Evolutionary conservation across 441 rosid genomes (phyloP), one percentile per base, ranked within the genome.

Genomic region (Populus tomentosa): DNA sequence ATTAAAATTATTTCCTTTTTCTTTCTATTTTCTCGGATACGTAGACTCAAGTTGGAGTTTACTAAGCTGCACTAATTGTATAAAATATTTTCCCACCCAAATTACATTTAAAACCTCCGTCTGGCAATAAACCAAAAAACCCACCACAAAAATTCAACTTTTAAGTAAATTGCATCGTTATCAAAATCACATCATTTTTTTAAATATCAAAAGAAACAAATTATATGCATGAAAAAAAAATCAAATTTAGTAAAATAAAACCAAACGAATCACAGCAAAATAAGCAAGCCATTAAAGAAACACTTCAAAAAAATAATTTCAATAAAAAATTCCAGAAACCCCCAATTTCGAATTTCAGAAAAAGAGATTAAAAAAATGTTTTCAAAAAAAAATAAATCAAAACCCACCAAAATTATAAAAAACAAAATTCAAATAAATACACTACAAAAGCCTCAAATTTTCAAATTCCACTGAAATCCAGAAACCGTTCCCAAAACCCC

Each of bases 401-500:
- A 73, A 9, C 62, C 9, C 24, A 68, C 50, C 33, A 72, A 35
- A 63, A 42, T 20, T 32, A n/a, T 66, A 65, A 32, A 16, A 33
- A 20, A 61, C 5, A 64, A 23, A 75, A 69, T 1, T 42, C 50
- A 66, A 53, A 38, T 18, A 56, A 61, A 35, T 3, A 70, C 63
- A 67, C n/a, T 3, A 64, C 7, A 50, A 30, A 80, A 74, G 3
- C 56, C 46, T 40, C 38, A 74, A 72, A 76, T 61, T 33, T 20
- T 21, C 72, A 74, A 56, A 28, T 10, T 63, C 38, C 46, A 16
- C 13, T 36, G 23, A 26, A 76, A 36, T 69, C 59, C 30, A 42
- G 20, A 71, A 26, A 30, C 71, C 67, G 62, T n/a, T 16, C n/a
- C 33, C 26, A 75, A 56, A 24, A 80, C 61, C 28, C 10, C 6